Percentiles rank a stretch among this genome's conserved stretches.
These are phyloP conservation scores for Cordyceps farinosa DNA, from an alignment of 2,329 filamentous ascomycete species.

Conservation along the genomic window DNA sequence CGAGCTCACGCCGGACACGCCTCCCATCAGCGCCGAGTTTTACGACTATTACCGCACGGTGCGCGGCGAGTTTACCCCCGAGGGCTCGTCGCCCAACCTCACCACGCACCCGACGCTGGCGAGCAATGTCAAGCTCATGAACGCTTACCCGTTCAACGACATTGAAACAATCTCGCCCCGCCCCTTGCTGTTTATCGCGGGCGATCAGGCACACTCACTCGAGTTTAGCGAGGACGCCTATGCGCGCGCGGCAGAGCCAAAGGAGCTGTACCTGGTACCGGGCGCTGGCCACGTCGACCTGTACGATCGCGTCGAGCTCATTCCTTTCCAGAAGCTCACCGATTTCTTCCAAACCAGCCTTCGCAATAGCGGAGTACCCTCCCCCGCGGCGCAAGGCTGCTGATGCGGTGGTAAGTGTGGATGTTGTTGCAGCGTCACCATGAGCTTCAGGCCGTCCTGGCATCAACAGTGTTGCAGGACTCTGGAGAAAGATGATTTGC, in stretches of 20 bases:
- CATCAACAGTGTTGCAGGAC: too few species aligned
- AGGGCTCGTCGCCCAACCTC: not conserved
- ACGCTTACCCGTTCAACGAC: conserved; percentile 30
- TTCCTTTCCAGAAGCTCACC: conserved; percentile 31
- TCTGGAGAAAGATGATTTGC: too few species aligned
- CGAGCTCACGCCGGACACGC: not conserved
- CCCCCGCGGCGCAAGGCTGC: too few species aligned
- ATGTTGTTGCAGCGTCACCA: too few species aligned
- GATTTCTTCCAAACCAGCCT: conserved; percentile 24
- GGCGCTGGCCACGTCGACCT: conserved; percentile 34
- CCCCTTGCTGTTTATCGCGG: conserved; percentile 27
- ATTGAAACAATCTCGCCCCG: conserved; percentile 30
- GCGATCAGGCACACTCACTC: conserved; percentile 27
- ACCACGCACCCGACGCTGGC: not conserved
- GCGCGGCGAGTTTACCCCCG: not conserved
- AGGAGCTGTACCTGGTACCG: conserved; percentile 33
- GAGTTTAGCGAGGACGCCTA: conserved; percentile 30
- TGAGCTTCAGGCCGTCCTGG: too few species aligned
- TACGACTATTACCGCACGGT: not conserved
- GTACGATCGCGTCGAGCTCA: conserved; percentile 35
- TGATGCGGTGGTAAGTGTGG: too few species aligned
- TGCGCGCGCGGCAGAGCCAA: conserved; percentile 30
- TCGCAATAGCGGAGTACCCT: not conserved
- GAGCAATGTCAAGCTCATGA: conserved; percentile 23
- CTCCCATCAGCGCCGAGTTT: not conserved